Base-by-base conservation (phyloP, 495 filamentous ascomycete species). In the Penicillium longicatenatum region DNA sequence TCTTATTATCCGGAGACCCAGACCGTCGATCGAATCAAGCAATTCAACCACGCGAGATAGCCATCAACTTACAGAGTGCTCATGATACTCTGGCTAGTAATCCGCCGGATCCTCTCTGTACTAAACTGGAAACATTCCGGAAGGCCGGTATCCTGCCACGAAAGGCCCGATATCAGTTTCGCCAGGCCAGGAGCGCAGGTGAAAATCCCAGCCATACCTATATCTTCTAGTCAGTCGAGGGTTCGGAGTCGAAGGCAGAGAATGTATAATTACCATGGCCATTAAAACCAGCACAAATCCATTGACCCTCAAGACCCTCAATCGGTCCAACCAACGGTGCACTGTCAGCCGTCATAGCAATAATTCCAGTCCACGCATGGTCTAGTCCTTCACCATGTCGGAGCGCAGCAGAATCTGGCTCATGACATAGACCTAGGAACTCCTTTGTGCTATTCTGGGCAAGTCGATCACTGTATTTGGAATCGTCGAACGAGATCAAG, bases 281-380 rank as follows among this genome's bases (percentile, higher is more conserved):
- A 31, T 59, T 54, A 24, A 59, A 59, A 2, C 50, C 57, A 21
- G 57, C 57, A 33, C 57, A 59, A 2, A 59, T 59, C 57, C 51
- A 59, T 35, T 59, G 51, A 24, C 57, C 51, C 24, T 50, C 35
- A 2, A 50, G 19, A 0, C 51, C 57, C 11, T 50, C 57, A 20
- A 59, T 33, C 7, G 50, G 50, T 7, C 57, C 51, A 24, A 59
- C 12, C 10, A 59, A 37, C 39, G 57, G 57, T 26, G 26, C 50
- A 24, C 24, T 21, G 24, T 59, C 51, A 14, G 50, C 29, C 2
- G 57, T 59, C 33, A 44, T 59, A 10, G 33, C 50, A 49, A 54
- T 41, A 11, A 59, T 59, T 14, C 50, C 57, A 8, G 57, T 59
- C 57, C 57, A 59, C 2, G 50, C 43, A 33, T 59, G 45, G 50